A percentile compares a stretch with the other conserved stretches of the same genome.
phyloP scores from a whole-genome alignment of 1,139 yeast species.

The Geotrichum candidum region DNA sequence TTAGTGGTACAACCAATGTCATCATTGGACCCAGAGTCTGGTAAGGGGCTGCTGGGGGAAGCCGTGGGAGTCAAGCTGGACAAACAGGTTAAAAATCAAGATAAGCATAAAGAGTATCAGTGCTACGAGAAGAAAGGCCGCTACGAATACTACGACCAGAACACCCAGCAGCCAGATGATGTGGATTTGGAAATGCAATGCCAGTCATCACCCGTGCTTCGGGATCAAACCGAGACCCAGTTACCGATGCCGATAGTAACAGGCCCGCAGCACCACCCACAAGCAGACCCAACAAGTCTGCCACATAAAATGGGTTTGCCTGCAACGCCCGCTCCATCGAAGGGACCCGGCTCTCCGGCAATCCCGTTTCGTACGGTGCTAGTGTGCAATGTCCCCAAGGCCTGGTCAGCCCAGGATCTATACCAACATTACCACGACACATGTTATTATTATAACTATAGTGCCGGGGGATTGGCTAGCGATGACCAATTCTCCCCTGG shows the following conservation, averaged over 20 bases:
- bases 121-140: too few species aligned
- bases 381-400: constrained; percentile 6
- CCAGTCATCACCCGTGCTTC: neutral
- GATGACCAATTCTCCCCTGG: too few species aligned
- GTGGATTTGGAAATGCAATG: neutral
- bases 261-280: neutral
- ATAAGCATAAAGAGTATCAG: too few species aligned
- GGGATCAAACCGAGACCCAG: neutral
- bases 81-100: too few species aligned
- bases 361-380: constrained; percentile 11
- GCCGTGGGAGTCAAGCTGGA: too few species aligned
- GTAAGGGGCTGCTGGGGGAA: too few species aligned
- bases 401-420: constrained; percentile 4
- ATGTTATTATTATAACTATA: neutral
- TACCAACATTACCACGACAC: neutral
- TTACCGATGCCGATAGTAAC: neutral
- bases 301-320: neutral
- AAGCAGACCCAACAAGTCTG: neutral
- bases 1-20: neutral
- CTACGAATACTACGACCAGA: too few species aligned
- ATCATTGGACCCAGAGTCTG: neutral
- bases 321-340: neutral
- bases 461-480: too few species aligned
- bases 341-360: neutral
- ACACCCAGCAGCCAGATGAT: too few species aligned